phyloP scores from a whole-genome alignment of 352 stramenopile species.

The Pythium brachiatum region DNA sequence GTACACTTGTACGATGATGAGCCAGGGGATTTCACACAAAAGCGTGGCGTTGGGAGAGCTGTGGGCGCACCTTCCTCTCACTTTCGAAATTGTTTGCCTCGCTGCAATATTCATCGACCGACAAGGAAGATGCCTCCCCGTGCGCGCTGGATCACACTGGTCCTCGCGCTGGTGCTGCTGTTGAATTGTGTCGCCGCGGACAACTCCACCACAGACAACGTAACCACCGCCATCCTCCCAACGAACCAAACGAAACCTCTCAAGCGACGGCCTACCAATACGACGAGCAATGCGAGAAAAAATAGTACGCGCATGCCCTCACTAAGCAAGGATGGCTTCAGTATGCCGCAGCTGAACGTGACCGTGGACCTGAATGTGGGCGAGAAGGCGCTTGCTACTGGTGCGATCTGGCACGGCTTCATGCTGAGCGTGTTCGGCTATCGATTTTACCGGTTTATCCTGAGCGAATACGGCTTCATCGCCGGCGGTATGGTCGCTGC shows the following conservation, averaged over 20 bases:
- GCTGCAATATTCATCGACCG: not conserved
- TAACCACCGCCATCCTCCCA: not conserved
- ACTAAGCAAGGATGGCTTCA: not conserved
- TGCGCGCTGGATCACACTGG: not conserved
- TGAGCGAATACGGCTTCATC: slow-evolving; percentile 55
- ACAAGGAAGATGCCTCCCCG: not conserved
- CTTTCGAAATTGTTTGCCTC: not conserved
- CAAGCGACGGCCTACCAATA: not conserved
- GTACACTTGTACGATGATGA: too few species aligned
- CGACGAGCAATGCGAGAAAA: not conserved
- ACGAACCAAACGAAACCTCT: not conserved
- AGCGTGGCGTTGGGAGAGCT: not conserved
- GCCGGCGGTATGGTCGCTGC: slow-evolving; percentile 41
- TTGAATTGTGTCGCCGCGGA: not conserved
- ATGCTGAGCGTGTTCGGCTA: slow-evolving; percentile 47
- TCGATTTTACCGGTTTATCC: slow-evolving; percentile 46
- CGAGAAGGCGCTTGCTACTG: slow-evolving; percentile 30
- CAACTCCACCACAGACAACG: not conserved
- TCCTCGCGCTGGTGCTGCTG: not conserved
- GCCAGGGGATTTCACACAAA: not conserved
- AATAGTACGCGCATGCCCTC: not conserved
- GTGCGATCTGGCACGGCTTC: slow-evolving; percentile 37
- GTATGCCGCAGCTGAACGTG: not conserved
- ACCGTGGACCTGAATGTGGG: slow-evolving; percentile 21
- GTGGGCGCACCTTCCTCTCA: not conserved